Evolutionary conservation across 768 basidiomycete species (phyloP), one percentile per base, ranked within the genome.

Genomic region (Lactarius akahatsu): DNA sequence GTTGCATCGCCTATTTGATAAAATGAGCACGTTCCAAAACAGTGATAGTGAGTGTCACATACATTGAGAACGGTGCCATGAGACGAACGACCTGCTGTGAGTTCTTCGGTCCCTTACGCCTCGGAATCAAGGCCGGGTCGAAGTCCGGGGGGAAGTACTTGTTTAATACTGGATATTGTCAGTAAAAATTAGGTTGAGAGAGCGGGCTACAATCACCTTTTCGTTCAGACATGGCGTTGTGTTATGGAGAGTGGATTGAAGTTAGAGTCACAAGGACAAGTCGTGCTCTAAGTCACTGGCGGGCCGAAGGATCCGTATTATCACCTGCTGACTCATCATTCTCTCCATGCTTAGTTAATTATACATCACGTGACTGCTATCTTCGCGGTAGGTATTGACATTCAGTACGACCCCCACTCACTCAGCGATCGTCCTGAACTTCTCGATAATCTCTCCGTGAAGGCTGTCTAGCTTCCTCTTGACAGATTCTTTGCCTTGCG

Each of bases 11-110:
- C 92, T 93, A 55, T 7, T 57, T 36, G 36, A 40, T n/a, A 3
- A 13, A 63, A 54, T 70, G 47, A 66, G 32, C 20, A 32, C 47
- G 11, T n/a, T 18, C 47, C 15, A 52, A 8, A 50, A 0, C 28
- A 43, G 28, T n/a, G 9, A 61, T 52, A 13, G 34, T 58, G 16
- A 70, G 7, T 0, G 13, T 40, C 16, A 79, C 86, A 71, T 77
- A 90, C 97, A 99, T 99, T 4, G 94, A 96, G 77, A 98, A 99
- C 0, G 97, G 97, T 3, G 97, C 96, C 97, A 99, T 99, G 58
- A 99, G 85, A 82, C 96, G 92, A 66, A 99, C 94, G 66, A 96
- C 92, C 80, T 97, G 94, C 74, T 99, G 97, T 16, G 91, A 91
- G 77, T 96, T 96, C 83, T 91, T 94, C 64, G 92, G 90, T 69